Conservation (phyloP, 2,329 filamentous ascomycete genomes). For the Exophiala oligosperma region DNA sequence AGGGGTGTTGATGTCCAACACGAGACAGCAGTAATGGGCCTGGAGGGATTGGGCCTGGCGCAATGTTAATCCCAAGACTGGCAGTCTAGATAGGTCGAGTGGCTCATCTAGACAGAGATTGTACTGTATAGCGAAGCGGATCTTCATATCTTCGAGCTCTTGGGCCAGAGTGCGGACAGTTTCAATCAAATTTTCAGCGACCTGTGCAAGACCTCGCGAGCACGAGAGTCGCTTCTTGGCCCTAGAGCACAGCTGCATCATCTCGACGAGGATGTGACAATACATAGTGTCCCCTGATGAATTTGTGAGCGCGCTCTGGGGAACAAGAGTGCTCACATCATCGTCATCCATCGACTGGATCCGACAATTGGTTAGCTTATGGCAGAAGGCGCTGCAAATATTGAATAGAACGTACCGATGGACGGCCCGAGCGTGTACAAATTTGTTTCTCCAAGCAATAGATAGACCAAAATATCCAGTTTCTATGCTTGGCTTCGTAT, state of each 20-base stretch:
- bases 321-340: constrained; percentile 6
- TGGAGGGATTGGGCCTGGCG: constrained; percentile 13
- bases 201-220: constrained; percentile 3
- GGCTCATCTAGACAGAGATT: constrained; percentile 8
- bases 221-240: constrained; percentile 9
- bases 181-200: constrained; percentile 3
- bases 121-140: background rate
- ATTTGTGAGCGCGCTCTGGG: background rate
- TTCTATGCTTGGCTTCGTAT: too few species aligned
- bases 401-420: too few species aligned
- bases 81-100: constrained; percentile 5
- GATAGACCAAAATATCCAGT: too few species aligned
- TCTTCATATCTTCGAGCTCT: constrained; percentile 7
- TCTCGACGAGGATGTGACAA: constrained; percentile 9
- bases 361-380: too few species aligned
- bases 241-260: constrained; percentile 9
- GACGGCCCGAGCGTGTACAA: too few species aligned
- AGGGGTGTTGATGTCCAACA: constrained; percentile 14
- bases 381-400: too few species aligned
- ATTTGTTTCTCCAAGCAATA: too few species aligned
- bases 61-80: constrained; percentile 2
- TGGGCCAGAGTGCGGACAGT: background rate
- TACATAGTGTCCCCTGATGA: constrained; percentile 3
- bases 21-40: constrained; percentile 12
- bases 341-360: constrained; percentile 9